Conservation (phyloP, 805 yeast species). For the Kluyveromyces dobzhanskii region DNA sequence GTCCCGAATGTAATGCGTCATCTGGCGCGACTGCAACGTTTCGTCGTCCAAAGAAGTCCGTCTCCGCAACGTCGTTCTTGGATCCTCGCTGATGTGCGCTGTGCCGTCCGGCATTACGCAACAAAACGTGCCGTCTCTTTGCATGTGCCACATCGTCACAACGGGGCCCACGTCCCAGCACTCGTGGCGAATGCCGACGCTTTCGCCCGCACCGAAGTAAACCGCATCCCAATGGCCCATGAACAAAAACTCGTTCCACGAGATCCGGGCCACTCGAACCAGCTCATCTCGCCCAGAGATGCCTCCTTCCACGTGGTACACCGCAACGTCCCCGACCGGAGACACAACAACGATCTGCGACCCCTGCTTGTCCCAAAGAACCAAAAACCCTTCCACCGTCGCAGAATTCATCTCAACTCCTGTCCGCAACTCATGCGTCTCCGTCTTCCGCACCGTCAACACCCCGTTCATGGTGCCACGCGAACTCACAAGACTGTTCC, state of each 20-base stretch:
- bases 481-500: conserved; percentile 3
- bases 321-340: background rate
- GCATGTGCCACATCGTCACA: background rate
- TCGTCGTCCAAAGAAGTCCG: background rate
- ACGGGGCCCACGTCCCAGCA: background rate
- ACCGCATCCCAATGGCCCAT: conserved; percentile 1
- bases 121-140: background rate
- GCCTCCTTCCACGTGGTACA: background rate
- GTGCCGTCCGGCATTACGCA: background rate
- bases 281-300: background rate
- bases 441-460: background rate
- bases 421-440: background rate
- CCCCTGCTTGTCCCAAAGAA: conserved; percentile 2
- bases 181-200: background rate
- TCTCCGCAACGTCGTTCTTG: background rate
- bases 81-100: background rate
- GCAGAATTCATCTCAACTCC: background rate
- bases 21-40: background rate
- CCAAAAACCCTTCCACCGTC: background rate
- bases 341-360: background rate
- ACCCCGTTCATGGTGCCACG: conserved; percentile 4
- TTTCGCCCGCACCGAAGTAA: background rate
- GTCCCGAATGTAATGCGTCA: background rate
- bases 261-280: background rate
- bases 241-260: conserved; percentile 1